Percentiles rank a stretch among this genome's conserved stretches.
Conservation (phyloP, 2,329 filamentous ascomycete species). For the Pseudovirgaria hyperparasitica region DNA sequence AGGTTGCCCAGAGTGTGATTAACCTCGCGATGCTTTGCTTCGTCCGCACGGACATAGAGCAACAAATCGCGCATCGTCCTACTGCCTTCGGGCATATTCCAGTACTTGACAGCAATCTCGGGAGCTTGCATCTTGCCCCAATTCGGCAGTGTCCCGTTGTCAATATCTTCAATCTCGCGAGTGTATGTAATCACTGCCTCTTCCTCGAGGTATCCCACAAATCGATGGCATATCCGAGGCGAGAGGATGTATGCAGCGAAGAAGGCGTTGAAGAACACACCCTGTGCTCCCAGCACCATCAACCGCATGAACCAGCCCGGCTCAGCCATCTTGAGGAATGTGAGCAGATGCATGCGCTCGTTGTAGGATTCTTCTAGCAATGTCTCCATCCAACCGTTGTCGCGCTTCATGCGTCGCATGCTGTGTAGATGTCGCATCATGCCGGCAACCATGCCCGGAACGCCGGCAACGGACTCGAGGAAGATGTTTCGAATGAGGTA, state of each 20-base stretch:
- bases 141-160: constrained; percentile 67
- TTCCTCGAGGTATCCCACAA: constrained; percentile 94
- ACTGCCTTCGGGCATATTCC: constrained; percentile 79
- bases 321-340: constrained; percentile 83
- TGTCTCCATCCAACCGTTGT: constrained; percentile 94
- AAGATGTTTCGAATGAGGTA: constrained; percentile 89
- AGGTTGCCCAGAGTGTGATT: constrained; percentile 92
- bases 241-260: constrained; percentile 82
- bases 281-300: constrained; percentile 85
- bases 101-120: constrained; percentile 83
- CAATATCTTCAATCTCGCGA: constrained; percentile 74
- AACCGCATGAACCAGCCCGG: constrained; percentile 82
- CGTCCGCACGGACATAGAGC: constrained; percentile 53
- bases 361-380: constrained; percentile 84
- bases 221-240: constrained; percentile 80
- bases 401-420: constrained; percentile 72
- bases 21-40: constrained; percentile 63
- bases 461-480: constrained; percentile 85
- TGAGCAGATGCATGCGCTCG: constrained; percentile 84
- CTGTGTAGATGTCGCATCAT: constrained; percentile 85
- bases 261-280: constrained; percentile 91
- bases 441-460: constrained; percentile 92
- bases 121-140: constrained; percentile 73
- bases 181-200: constrained; percentile 96
- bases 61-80: constrained; percentile 77